Base-by-base conservation (phyloP, 2,329 filamentous ascomycete genomes). In the Verticillium longisporum region DNA sequence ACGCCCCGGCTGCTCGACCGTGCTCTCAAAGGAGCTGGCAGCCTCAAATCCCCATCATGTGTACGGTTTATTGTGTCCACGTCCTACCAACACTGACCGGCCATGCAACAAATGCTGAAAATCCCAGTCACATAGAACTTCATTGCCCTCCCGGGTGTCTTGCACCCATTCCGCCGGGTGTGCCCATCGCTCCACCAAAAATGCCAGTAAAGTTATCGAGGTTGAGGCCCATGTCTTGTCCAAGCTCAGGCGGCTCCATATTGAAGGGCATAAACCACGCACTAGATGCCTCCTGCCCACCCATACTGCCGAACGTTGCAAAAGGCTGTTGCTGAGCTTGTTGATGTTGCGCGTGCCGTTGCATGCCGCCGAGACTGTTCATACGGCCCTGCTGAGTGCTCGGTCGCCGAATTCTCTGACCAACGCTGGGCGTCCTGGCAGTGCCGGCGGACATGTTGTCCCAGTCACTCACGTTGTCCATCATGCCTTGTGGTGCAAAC, bases 181-280 rank as follows among this genome's bases (percentile, higher is more conserved):
- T 50, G 18, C 45, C 45, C 45, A 50, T 50, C 9, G 15, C 45
- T 26, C 45, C 45, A 3, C 74, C 75, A 68, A 84, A 83, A 68
- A 85, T 78, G 33, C 70, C 74, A 32, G 75, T 75, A 65, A 84
- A 84, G 10, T 74, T 73, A 63, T 85, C 83, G 32, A 81, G 72
- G 38, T 75, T 75, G 31, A 78, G 68, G 18, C 72, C 73, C 59
- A 80, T 65, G 41, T 83, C 82, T 60, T 82, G 81, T 6, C 77
- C 75, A 53, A 84, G 74, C 61, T 86, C 84, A 0, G 90, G 87
- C 21, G 92, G 90, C 62, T 95, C 90, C 75, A 96, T 86, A 71
- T 96, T 96, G 75, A 97, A 96, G 1, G 93, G 92, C 79, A 96
- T 87, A 73, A 96, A 96, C 91, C 93, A 98, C 5, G 90, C 91